Evolutionary conservation across 176 grass and related monocot species (phyloP), one percentile per base, ranked within the genome.

Genomic region (Alopecurus myosuroides): DNA sequence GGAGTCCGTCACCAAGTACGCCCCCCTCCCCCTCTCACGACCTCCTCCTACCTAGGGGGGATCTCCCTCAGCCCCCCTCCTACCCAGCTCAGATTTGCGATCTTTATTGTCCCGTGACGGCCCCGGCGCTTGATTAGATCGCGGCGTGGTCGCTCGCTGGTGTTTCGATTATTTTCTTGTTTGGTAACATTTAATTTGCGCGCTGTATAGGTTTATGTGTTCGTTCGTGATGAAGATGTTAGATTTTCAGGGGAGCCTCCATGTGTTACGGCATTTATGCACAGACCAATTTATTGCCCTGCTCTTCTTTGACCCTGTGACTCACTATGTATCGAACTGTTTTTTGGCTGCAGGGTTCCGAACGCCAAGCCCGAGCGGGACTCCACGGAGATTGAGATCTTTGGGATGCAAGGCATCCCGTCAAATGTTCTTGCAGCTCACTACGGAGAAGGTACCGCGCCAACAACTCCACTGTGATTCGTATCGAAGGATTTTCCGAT

Each of bases 321-420:
- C 64, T 73, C 63, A 64, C 28, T 11, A 49, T 84, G 9, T 35
- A 25, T 36, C 8, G 18, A 79, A 62, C 67, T 76, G 11, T 64
- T 78, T 64, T 78, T 78, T 65, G 17, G 69, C 57, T 86, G 11
- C 91, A 99, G 97, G 76, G 97, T 99, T 63, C 97, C 97, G 29
- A 99, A 99, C 85, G 92, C 97, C 7, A 99, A 94, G 79, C 88
- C 94, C 25, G 97, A 92, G 52, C 94, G 97, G 88, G 94, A 99
- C 22, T 99, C 94, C 4, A 99, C 90, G 3, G 97, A 99, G n/a
- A 97, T 99, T 74, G 97, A 99, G 88, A 99, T 99, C 17, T 99
- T 94, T 45, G 97, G 97, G 63, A 99, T 99, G 97, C 97, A 99
- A 89, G 97, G 97, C 85, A 94, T 99, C 79, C 97, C 92, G 75